These are phyloP conservation scores for Diplocarpon rosae DNA, from an alignment of 2,329 filamentous ascomycete genomes.

Conservation along the genomic window DNA sequence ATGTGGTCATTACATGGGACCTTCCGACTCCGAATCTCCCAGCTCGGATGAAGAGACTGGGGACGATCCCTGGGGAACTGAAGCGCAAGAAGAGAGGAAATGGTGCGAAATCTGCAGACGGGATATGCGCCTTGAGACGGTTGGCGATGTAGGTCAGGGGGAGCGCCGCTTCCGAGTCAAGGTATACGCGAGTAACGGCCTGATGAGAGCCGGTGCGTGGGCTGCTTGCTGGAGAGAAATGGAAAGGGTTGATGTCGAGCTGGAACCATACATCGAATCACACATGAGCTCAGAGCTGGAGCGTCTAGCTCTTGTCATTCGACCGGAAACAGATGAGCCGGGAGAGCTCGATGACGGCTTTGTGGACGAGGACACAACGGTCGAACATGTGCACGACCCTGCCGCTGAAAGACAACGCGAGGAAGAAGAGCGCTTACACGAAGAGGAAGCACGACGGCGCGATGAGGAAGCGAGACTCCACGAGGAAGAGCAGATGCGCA, in stretches of 20 bases:
- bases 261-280: constrained; percentile 59
- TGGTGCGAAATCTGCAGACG: constrained; percentile 27
- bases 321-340: neutral
- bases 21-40: constrained; percentile 25
- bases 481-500: constrained; percentile 39
- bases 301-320: constrained; percentile 31
- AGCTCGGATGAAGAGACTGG: constrained; percentile 23
- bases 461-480: constrained; percentile 9
- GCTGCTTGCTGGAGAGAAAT: constrained; percentile 91
- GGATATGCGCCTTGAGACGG: constrained; percentile 24
- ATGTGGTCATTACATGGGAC: constrained; percentile 65
- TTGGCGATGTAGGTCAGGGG: constrained; percentile 12
- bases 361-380: constrained; percentile 14
- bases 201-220: constrained; percentile 91
- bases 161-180: constrained; percentile 60
- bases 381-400: constrained; percentile 13
- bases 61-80: constrained; percentile 8
- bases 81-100: constrained; percentile 10
- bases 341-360: constrained; percentile 15
- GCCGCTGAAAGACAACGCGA: constrained; percentile 5
- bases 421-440: constrained; percentile 3
- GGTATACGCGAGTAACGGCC: constrained; percentile 86
- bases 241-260: constrained; percentile 94
- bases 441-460: constrained; percentile 6
- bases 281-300: constrained; percentile 49